These are phyloP conservation scores for Pseudopithomyces chartarum DNA, from an alignment of 2,329 filamentous ascomycete genomes.

Conservation along the genomic window DNA sequence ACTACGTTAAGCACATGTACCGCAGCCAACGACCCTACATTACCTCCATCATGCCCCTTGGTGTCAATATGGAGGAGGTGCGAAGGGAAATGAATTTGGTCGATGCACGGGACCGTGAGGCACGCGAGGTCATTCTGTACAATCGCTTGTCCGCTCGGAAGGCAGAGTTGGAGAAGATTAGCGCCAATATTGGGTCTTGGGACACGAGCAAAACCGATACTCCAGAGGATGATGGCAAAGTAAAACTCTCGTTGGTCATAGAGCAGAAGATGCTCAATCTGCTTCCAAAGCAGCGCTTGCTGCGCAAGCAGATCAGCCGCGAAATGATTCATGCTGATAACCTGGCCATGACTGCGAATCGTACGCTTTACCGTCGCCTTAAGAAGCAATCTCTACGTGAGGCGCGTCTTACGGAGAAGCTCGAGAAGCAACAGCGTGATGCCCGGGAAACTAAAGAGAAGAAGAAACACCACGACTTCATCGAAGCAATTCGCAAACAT, in stretches of 20 bases:
- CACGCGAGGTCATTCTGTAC: conserved; percentile 85
- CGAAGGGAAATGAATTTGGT: conserved; percentile 30
- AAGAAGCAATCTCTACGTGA: conserved; percentile 98
- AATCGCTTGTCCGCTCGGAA: conserved; percentile 88
- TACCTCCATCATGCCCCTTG: conserved; percentile 85
- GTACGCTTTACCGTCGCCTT: conserved; percentile 85
- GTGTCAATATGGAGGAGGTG: conserved; percentile 77
- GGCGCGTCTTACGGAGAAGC: conserved; percentile 95
- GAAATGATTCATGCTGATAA: conserved; percentile 97
- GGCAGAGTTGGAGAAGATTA: conserved; percentile 79
- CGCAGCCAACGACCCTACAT: conserved; percentile 80
- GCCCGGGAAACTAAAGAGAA: conserved; percentile 95
- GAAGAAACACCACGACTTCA: conserved; percentile 93
- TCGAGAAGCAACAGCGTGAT: conserved; percentile 98
- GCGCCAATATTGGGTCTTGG: conserved; percentile 86
- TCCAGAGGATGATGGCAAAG: conserved; percentile 70
- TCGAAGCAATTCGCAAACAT: conserved; percentile 84
- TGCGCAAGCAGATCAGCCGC: conserved; percentile 84
- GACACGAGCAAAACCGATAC: conserved; percentile 74
- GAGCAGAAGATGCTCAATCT: conserved; percentile 91
- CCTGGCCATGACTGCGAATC: conserved; percentile 94
- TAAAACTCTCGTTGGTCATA: conserved; percentile 89
- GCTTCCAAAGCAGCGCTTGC: conserved; percentile 83
- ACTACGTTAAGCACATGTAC: conserved; percentile 77
- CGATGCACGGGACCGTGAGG: conserved; percentile 55